These are phyloP conservation scores for Nakazawaea siamensis DNA, from an alignment of 805 yeast genomes.

Conservation along the genomic window DNA sequence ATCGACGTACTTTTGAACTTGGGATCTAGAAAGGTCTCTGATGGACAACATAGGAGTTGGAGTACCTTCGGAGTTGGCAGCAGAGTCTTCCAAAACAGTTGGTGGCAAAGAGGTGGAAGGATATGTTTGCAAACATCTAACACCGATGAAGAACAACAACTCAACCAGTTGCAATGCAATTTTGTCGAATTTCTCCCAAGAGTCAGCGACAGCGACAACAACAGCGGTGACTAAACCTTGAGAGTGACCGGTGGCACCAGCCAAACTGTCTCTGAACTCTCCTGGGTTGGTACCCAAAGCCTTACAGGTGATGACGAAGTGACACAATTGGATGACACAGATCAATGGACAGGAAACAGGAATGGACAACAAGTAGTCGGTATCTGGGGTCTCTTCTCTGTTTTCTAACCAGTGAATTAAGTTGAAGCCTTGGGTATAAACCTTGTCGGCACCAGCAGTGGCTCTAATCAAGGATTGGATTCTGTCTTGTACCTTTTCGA, in stretches of 20 bases:
- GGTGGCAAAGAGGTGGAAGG: constrained; percentile 96
- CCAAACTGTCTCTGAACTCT: constrained; percentile 59
- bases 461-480: constrained; percentile 61
- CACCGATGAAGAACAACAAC: constrained; percentile 86
- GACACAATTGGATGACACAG: constrained; percentile 91
- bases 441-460: constrained; percentile 72
- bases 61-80: constrained; percentile 89
- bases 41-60: constrained; percentile 98
- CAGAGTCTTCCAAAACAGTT: constrained; percentile 82
- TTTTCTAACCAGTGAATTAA: constrained; percentile 78
- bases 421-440: constrained; percentile 91
- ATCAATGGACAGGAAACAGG: constrained; percentile 97
- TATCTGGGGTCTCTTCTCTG: constrained; percentile 83
- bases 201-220: constrained; percentile 66
- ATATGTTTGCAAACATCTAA: constrained; percentile 81
- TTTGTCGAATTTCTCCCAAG: constrained; percentile 77
- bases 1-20: constrained; percentile 72
- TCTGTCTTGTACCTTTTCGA: constrained; percentile 59
- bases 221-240: constrained; percentile 91
- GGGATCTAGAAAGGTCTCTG: constrained; percentile 75
- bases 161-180: constrained; percentile 74
- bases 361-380: constrained; percentile 78
- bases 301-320: constrained; percentile 82
- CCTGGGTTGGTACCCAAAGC: constrained; percentile 86
- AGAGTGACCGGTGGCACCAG: constrained; percentile 83